These are phyloP conservation scores for Symmetrospora coprosmae DNA, from an alignment of 768 basidiomycete genomes.

Conservation along the genomic window DNA sequence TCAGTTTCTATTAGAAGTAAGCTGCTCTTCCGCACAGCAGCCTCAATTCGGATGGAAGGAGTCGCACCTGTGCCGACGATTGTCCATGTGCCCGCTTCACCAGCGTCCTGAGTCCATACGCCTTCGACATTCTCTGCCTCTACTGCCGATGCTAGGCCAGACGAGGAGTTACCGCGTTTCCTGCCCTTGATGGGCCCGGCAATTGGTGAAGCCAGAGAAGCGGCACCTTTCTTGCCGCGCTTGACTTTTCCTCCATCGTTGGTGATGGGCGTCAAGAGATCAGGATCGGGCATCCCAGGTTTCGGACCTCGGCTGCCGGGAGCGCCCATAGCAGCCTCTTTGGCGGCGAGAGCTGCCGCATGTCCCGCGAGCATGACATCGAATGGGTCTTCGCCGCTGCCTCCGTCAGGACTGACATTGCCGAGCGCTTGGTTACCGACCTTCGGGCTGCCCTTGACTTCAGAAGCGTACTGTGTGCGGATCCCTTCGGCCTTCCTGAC, in stretches of 20 bases:
- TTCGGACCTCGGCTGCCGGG: too few relatives aligned
- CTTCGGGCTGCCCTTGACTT: not conserved
- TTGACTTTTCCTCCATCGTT: conserved; percentile 25
- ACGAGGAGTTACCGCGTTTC: conserved; percentile 10
- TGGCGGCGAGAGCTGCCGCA: not conserved
- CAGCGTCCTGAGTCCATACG: conserved; percentile 52
- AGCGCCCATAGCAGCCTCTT: not conserved
- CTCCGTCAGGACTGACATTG: conserved; percentile 8
- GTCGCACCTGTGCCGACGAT: conserved; percentile 72
- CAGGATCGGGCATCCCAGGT: too few relatives aligned
- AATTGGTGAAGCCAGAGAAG: not conserved
- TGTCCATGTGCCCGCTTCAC: conserved; percentile 87
- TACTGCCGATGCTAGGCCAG: not conserved
- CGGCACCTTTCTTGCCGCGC: not conserved
- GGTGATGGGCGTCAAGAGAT: not conserved
- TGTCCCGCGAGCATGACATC: not conserved
- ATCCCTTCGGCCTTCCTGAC: conserved; percentile 73
- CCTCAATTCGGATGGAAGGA: not conserved
- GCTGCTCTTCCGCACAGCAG: not conserved
- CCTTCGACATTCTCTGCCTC: not conserved
- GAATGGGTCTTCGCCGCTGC: not conserved
- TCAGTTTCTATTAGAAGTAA: not conserved
- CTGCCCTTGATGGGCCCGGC: conserved; percentile 48
- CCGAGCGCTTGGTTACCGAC: too few relatives aligned
- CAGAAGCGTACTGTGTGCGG: conserved; percentile 47